phyloP scores from a whole-genome alignment of 2,329 filamentous ascomycete species.

The Nectriaceae sp. region DNA sequence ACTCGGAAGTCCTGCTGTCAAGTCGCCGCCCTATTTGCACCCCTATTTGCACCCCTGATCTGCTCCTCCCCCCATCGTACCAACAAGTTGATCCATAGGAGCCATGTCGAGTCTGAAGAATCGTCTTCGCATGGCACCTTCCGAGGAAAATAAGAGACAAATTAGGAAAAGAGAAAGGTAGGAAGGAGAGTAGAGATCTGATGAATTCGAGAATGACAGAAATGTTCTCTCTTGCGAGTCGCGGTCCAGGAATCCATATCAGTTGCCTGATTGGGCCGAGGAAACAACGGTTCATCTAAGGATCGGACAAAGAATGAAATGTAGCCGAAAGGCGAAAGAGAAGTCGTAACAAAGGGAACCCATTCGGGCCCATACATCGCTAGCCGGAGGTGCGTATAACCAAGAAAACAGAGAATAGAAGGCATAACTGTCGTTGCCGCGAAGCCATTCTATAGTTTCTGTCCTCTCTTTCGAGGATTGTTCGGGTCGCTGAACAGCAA shows the following conservation, averaged over 20 bases:
- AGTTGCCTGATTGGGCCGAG: conserved; percentile 7
- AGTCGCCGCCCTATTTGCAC: background rate
- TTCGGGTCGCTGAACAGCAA: conserved; percentile 17
- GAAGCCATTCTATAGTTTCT: conserved; percentile 26
- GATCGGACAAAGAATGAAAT: conserved; percentile 9
- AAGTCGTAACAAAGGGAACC: conserved; percentile 2
- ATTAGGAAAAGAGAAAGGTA: conserved; percentile 7
- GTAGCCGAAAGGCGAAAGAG: background rate
- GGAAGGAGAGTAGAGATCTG: conserved; percentile 3
- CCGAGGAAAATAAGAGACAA: conserved; percentile 6
- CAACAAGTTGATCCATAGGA: background rate
- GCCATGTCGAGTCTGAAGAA: background rate
- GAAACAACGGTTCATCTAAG: conserved; percentile 22
- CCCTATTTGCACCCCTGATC: background rate
- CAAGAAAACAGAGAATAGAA: conserved; percentile 4
- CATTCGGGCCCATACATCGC: background rate
- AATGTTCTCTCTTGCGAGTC: conserved; percentile 24
- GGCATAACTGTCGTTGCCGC: conserved; percentile 10
- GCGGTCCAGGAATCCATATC: conserved; percentile 15
- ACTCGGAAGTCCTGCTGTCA: background rate
- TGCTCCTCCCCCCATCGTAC: background rate
- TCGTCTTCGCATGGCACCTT: background rate
- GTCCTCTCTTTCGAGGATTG: conserved; percentile 21
- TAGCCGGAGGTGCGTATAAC: conserved; percentile 3
- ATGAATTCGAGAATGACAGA: conserved; percentile 20